phyloP scores from a whole-genome alignment of 495 filamentous ascomycete species.

The Lasiosphaeria miniovina region DNA sequence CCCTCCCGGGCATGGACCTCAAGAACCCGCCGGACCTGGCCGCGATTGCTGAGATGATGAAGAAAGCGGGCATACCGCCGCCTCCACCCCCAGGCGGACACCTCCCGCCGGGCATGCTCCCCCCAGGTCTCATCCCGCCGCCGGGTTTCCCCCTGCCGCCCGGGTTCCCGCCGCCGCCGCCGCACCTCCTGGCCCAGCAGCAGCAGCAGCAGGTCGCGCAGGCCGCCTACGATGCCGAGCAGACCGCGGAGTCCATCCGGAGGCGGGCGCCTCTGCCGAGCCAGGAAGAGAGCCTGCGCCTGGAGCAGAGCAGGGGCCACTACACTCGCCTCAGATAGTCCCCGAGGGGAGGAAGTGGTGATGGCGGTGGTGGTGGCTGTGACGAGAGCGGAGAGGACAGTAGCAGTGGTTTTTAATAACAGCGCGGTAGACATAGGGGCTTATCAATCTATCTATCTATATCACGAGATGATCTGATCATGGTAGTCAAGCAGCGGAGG shows the following conservation, averaged over 20 bases:
- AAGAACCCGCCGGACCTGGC: conserved; percentile 65
- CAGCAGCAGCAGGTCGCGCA: not conserved
- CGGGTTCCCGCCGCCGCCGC: conserved; percentile 21
- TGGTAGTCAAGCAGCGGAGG: too few relatives aligned
- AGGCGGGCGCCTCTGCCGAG: conserved; percentile 70
- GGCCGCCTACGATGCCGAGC: conserved; percentile 1
- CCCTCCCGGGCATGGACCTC: conserved; percentile 50
- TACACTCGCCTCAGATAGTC: conserved; percentile 53
- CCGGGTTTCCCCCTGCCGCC: conserved; percentile 35
- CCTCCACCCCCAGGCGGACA: conserved; percentile 43
- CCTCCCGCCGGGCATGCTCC: conserved; percentile 47
- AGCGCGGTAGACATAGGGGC: too few relatives aligned
- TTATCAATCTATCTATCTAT: too few relatives aligned
- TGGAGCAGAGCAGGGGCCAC: conserved; percentile 67
- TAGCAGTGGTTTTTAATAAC: too few relatives aligned
- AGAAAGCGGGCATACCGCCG: conserved; percentile 49
- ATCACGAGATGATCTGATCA: too few relatives aligned
- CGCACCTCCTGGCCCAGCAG: conserved; percentile 4
- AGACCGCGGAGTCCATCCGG: conserved; percentile 25
- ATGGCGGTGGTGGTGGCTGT: too few relatives aligned
- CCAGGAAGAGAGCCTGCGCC: conserved; percentile 75
- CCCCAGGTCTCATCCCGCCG: conserved; percentile 51
- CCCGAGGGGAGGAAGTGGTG: too few relatives aligned
- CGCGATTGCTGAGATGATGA: conserved; percentile 62
- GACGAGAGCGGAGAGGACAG: too few relatives aligned